Conservation (phyloP, 345 rosid genomes). For the Excoecaria cochinchinensis region DNA sequence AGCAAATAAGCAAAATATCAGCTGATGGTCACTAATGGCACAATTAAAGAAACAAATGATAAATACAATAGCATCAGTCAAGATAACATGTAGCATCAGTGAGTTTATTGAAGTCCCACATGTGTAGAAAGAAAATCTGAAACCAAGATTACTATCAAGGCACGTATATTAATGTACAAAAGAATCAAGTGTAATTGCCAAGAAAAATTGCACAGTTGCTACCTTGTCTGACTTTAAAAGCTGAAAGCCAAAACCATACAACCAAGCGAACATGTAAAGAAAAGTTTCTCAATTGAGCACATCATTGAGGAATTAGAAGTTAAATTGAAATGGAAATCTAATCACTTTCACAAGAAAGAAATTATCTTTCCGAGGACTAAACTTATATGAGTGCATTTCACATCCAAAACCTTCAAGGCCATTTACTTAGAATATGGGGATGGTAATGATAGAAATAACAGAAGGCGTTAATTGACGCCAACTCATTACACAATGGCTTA, state of each 20-base stretch:
- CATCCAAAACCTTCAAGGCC: not conserved
- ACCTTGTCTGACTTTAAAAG: not conserved
- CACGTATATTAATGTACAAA: not conserved
- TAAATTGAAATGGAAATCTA: not conserved
- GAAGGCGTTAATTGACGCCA: not conserved
- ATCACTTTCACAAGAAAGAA: not conserved
- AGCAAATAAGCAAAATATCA: constrained; percentile 10
- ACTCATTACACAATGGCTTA: not conserved
- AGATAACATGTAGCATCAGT: not conserved
- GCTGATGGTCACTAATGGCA: not conserved
- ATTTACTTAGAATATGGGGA: not conserved
- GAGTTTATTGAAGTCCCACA: not conserved
- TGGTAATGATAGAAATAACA: not conserved
- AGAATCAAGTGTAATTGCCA: no score
- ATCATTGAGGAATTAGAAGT: not conserved
- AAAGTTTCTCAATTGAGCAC: not conserved
- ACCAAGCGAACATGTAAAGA: not conserved
- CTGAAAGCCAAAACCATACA: not conserved
- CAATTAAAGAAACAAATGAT: not conserved
- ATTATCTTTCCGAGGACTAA: not conserved
- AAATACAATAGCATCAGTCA: not conserved
- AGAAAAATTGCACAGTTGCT: not conserved
- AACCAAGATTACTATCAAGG: not conserved
- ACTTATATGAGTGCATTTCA: not conserved
- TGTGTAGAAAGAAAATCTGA: constrained; percentile 4